phyloP scores from a whole-genome alignment of 306 rosid species.

The Coriaria nepalensis region DNA sequence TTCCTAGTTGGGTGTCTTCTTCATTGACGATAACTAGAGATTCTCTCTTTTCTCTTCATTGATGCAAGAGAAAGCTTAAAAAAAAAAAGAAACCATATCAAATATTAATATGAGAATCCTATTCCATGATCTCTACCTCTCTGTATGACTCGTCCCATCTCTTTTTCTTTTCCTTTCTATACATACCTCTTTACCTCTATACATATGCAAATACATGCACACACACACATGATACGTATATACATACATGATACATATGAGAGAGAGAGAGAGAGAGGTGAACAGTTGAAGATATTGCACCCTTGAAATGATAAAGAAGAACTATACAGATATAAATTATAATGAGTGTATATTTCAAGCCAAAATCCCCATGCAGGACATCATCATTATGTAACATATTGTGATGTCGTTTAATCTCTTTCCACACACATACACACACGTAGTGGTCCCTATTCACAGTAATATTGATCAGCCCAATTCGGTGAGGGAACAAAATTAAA shows the following conservation, averaged over 20 bases:
- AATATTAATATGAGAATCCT: too few relatives aligned
- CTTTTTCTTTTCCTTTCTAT: slow-evolving; percentile 19
- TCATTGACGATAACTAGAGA: slow-evolving; percentile 42
- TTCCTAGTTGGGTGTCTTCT: slow-evolving; percentile 35
- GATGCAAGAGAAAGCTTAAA: slow-evolving; percentile 68
- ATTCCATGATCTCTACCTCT: slow-evolving; percentile 15
- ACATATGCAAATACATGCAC: neutral
- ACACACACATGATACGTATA: neutral
- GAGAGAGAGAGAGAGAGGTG: slow-evolving; percentile 10
- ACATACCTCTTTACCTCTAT: slow-evolving; percentile 4
- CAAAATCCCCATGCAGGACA: slow-evolving; percentile 49
- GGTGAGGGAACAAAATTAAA: too few relatives aligned
- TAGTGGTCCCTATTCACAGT: too few relatives aligned
- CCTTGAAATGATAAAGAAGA: slow-evolving; percentile 14
- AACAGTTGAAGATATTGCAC: slow-evolving; percentile 11
- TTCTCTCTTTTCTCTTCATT: slow-evolving; percentile 36
- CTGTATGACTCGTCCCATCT: slow-evolving; percentile 1
- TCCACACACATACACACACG: too few relatives aligned
- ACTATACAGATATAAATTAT: slow-evolving; percentile 7
- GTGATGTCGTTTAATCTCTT: too few relatives aligned
- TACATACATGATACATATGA: slow-evolving; percentile 3
- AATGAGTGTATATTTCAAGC: slow-evolving; percentile 56
- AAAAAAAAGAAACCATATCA: slow-evolving; percentile 5
- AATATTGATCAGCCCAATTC: too few relatives aligned
- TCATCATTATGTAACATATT: slow-evolving; percentile 27